phyloP scores from a whole-genome alignment of 148 eudicot species.

The Nyssa sinensis region DNA sequence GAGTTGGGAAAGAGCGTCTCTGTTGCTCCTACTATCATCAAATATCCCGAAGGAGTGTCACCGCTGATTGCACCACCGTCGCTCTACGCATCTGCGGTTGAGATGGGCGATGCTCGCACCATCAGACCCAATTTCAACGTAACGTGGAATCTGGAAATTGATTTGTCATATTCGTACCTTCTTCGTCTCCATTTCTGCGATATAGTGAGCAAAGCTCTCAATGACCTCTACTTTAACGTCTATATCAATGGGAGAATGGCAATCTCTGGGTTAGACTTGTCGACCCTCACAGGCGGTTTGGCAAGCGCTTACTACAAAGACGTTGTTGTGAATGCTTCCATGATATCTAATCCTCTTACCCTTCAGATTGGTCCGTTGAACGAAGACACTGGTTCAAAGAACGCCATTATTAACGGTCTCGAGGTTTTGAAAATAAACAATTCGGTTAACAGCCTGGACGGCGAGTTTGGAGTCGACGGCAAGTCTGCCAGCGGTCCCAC shows the following conservation, averaged over 20 bases:
- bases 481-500: not conserved
- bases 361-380: conserved; percentile 44
- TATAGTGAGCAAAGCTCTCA: conserved; percentile 38
- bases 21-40: conserved; percentile 25
- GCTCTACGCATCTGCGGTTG: conserved; percentile 39
- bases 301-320: conserved; percentile 50
- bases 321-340: conserved; percentile 45
- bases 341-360: conserved; percentile 22
- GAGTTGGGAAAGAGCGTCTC: conserved; percentile 29
- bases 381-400: conserved; percentile 11
- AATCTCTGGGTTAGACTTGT: conserved; percentile 43
- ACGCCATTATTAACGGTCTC: conserved; percentile 50
- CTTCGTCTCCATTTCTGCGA: conserved; percentile 59
- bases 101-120: conserved; percentile 34
- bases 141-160: conserved; percentile 52
- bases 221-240: conserved; percentile 56
- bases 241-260: conserved; percentile 37
- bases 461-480: conserved; percentile 34
- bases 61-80: conserved; percentile 40
- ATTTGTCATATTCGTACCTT: conserved; percentile 37
- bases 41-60: conserved; percentile 36
- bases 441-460: conserved; percentile 46
- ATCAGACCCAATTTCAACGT: conserved; percentile 38
- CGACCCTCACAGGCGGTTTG: conserved; percentile 34
- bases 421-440: conserved; percentile 59